Evolutionary conservation across 2,329 filamentous ascomycete genomes (phyloP), one percentile per base, ranked within the genome.

Genomic region (Cladosporium cucumerinum): DNA sequence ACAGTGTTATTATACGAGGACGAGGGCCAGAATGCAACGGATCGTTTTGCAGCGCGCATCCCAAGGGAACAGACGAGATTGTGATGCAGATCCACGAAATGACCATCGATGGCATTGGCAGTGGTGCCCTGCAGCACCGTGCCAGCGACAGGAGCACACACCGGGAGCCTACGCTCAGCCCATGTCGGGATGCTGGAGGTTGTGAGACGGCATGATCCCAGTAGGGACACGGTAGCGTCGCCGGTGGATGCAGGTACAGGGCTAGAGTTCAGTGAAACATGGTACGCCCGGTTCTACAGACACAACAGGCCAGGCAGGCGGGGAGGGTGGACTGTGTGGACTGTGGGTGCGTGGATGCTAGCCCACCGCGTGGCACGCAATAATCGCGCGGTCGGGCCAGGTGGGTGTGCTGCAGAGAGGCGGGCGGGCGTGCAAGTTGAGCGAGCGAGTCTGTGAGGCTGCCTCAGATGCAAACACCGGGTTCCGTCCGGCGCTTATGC

Each of bases 331-430:
- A 26, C 25, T 26, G 46, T 25, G 46, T 49, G 46, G n/a, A 26
- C 48, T 25, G 39, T 25, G 39, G 39, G 39, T 46, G 39, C n/a
- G 39, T 46, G 39, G 39, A 46, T 46, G 39, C 21, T 36, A 23
- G 60, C 34, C 49, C 60, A 62, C 60, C 60, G 60, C 60, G 60
- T 62, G 60, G 60, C 49, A 61, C 59, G 59, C 59, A 61, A 46
- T 46, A 21, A 23, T 23, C 23, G 49, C 54, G 46, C 59, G 46
- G 48, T 52, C 59, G 46, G 46, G 48, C 43, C 57, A 60, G 18
- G 16, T 57, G 32, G n/a, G n/a, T n/a, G n/a, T n/a, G n/a, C n/a
- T 30, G 57, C 34, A 46, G 39, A 46, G 39, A 23, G 32, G 32
- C 32, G 32, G n/a, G n/a, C n/a, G n/a, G n/a, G 32, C 32, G 32